Evolutionary conservation across 495 filamentous ascomycete species (phyloP), one percentile per base, ranked within the genome.

Genomic region (Penicillium steckii): DNA sequence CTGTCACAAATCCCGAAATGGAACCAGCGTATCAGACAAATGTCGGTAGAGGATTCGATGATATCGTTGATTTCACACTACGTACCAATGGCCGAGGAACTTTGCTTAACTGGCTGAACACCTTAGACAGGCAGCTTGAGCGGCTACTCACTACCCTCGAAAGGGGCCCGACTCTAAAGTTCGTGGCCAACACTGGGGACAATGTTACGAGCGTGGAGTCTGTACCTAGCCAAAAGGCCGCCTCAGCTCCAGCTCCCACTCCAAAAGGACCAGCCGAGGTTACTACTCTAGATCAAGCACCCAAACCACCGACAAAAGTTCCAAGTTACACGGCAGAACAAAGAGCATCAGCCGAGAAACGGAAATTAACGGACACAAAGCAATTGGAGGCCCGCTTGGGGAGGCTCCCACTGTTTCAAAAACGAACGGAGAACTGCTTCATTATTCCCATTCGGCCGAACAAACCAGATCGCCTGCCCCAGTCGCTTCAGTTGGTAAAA

Each of bases 331-430:
- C 82, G 0, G 62, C 62, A 6, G 79, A 84, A 38, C 76, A 90
- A 59, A 84, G 79, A 40, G 70, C 68, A 2, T 69, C 77, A 23
- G 90, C 88, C n/a, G 79, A 81, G 53, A 78, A 79, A 27, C 78
- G 80, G 46, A 78, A 90, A 44, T 75, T 82, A 9, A 64, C 72
- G 41, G 89, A 94, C 62, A 83, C 78, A 27, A 79, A 84, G 27
- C 89, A 91, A 53, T 77, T 96, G 0, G 89, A 95, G 67, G 82
- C 89, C 17, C 79, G 91, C n/a, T 81, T 96, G 71, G 81, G 85
- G 23, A 74, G 85, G 55, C 60, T 85, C 19, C 81, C 84, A 2
- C 59, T 81, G 22, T 96, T 88, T 61, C 77, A 82, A 21, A 92
- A 86, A 55, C 84, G 85, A 12, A 67, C 76, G 33, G 87, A 95